A percentile compares a stretch with the other conserved stretches of the same genome.
Evolutionary conservation across 345 rosid genomes (phyloP).

Genomic region (Erucastrum elatum): DNA sequence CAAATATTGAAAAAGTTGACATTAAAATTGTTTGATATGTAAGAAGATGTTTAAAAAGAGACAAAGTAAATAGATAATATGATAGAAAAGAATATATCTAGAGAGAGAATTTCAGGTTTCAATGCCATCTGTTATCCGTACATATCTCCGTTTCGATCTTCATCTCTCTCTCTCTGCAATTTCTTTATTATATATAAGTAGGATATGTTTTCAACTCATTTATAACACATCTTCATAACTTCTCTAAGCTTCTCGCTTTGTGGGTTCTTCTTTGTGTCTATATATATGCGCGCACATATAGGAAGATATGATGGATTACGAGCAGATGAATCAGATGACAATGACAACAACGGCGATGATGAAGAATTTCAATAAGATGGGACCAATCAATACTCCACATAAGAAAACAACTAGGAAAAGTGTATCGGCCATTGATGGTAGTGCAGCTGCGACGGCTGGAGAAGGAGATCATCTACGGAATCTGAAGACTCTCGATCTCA

Average conservation of each 20-base stretch:
- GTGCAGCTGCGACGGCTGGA: conserved; percentile 26
- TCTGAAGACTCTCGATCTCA: conserved; percentile 55
- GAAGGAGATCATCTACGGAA: conserved; percentile 33
- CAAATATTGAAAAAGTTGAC: neutral
- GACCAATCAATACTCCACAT: conserved; percentile 30
- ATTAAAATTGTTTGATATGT: neutral
- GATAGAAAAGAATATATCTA: neutral
- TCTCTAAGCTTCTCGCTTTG: neutral
- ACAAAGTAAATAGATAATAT: neutral
- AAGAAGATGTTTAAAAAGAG: neutral
- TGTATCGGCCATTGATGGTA: conserved; percentile 21
- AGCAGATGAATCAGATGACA: conserved; percentile 44
- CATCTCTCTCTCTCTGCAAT: neutral
- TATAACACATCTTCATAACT: conserved; percentile 8
- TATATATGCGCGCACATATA: conserved; percentile 20
- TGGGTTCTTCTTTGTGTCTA: conserved; percentile 20
- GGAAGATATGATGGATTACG: conserved; percentile 40
- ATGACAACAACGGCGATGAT: conserved; percentile 34
- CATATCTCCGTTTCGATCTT: conserved; percentile 29
- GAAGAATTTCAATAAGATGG: conserved; percentile 21
- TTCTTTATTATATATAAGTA: conserved; percentile 26
- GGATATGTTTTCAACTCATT: conserved; percentile 11
- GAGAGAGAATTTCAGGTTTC: conserved; percentile 12
- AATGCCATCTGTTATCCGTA: conserved; percentile 39
- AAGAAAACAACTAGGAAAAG: conserved; percentile 29